Evolutionary conservation across 805 yeast species (phyloP).

Genomic region (Saccharomycopsis lassenensis): DNA sequence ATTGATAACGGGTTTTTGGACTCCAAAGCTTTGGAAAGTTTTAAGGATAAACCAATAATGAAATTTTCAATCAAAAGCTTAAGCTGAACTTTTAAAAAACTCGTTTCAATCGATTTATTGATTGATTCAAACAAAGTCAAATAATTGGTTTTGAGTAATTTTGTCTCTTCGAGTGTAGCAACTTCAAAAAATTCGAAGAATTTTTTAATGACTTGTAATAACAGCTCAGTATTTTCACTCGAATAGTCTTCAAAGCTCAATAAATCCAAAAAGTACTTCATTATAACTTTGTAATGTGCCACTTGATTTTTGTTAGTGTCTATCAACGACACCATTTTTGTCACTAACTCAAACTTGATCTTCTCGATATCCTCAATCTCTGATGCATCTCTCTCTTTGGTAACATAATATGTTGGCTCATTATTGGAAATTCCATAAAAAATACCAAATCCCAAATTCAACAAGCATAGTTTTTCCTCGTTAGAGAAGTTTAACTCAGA

Average conservation of each 20-base stretch:
- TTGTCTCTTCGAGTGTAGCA: conserved; percentile 1
- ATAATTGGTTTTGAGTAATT: conserved; percentile 6
- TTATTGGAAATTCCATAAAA: conserved; percentile 15
- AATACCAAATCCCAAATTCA: conserved; percentile 32
- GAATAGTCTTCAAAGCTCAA: conserved; percentile 18
- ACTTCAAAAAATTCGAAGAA: too few species aligned
- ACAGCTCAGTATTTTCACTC: conserved; percentile 2
- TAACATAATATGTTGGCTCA: conserved; percentile 15
- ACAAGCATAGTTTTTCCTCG: conserved; percentile 22
- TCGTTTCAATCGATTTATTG: conserved; percentile 22
- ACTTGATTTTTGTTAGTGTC: conserved; percentile 13
- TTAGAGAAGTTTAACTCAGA: conserved; percentile 22
- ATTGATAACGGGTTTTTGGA: background rate
- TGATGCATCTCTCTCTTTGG: too few species aligned
- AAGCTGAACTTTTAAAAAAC: conserved; percentile 22
- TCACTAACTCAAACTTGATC: conserved; percentile 10
- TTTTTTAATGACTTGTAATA: too few species aligned
- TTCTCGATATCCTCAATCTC: conserved; percentile 11
- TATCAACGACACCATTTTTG: conserved; percentile 5
- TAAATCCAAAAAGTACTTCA: conserved; percentile 20
- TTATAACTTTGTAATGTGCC: conserved; percentile 18
- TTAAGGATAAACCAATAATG: conserved; percentile 17
- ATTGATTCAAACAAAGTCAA: conserved; percentile 13
- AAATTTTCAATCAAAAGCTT: conserved; percentile 18
- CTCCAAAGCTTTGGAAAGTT: conserved; percentile 12